Base-by-base conservation (phyloP, 768 basidiomycete genomes). In the Erythrobasidium yunnanense region DNA sequence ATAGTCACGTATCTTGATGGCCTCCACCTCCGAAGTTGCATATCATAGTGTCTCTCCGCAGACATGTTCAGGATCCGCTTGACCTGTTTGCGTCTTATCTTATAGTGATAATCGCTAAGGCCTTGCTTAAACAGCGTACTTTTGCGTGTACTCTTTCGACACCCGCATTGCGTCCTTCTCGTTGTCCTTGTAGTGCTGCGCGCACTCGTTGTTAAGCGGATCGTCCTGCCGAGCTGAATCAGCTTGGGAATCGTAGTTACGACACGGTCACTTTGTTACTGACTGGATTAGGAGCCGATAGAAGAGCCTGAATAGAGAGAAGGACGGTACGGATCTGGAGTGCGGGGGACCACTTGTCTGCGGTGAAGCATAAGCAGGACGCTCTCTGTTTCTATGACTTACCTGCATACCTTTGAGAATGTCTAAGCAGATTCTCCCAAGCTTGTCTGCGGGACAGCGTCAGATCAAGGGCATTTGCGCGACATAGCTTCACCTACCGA, bases 301-400 rank as follows among this genome's bases (percentile, higher is more conserved):
- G 81, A 50, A 99, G 80, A n/a, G 95, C 95, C 77, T 99, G 95
- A 74, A 99, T 82, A 42, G 93, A 96, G 55, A 99, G 82, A 65
- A 99, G 80, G 55, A 99, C 95, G 1, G 95, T 99, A 71, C 95
- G 86, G 78, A 99, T 99, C 77, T 99, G 95, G 18, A 99, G 81
- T 0, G 95, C 95, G 20, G 95, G 95, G 8, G 91, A 95, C 95
- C 95, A 99, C 81, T 97, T 97, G 78, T 99, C 95, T 90, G 72
- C n/a, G 15, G 17, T 2, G 4, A 29, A 46, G 11, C 53, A 22
- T 22, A n/a, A 17, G n/a, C 49, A n/a, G n/a, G n/a, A n/a, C n/a
- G n/a, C n/a, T n/a, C n/a, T n/a, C n/a, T n/a, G n/a, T n/a, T n/a
- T n/a, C n/a, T n/a, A n/a, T n/a, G n/a, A n/a, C n/a, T n/a, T n/a